A percentile compares a stretch with the other conserved stretches of the same genome.
These are phyloP conservation scores for Flaveria ramosissima DNA, from an alignment of 129 eudicot genomes.

Conservation along the genomic window DNA sequence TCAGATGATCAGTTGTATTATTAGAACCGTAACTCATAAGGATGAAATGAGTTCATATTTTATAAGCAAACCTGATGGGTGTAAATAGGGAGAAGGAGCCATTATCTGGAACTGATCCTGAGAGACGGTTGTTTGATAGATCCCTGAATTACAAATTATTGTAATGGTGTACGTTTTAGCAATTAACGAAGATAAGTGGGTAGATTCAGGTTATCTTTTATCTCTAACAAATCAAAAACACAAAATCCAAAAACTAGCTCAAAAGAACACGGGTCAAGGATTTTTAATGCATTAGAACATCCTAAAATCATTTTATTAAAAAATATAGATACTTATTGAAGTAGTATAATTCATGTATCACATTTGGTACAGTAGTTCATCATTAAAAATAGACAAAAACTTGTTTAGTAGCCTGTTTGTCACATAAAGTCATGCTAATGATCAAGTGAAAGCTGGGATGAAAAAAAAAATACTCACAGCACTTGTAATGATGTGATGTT, in stretches of 20 bases:
- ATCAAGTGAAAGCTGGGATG: background rate
- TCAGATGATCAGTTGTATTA: background rate
- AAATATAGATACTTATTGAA: background rate
- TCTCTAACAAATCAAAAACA: background rate
- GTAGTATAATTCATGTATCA: background rate
- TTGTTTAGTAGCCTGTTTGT: background rate
- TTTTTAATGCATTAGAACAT: background rate
- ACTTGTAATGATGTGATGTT: conserved; percentile 83
- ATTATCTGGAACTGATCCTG: conserved; percentile 93
- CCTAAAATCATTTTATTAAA: background rate
- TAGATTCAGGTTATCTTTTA: background rate
- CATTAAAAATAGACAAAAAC: background rate
- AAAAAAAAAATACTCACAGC: conserved; percentile 54
- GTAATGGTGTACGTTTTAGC: background rate
- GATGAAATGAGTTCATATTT: conserved; percentile 1
- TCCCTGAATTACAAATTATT: conserved; percentile 49
- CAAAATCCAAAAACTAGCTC: background rate
- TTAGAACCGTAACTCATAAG: conserved; percentile 1
- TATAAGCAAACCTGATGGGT: conserved; percentile 70
- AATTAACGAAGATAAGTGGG: background rate
- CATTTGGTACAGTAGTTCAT: background rate
- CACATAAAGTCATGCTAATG: conserved; percentile 5
- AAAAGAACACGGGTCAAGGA: background rate
- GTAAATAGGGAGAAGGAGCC: conserved; percentile 93
- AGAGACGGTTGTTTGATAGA: conserved; percentile 78